Conservation (phyloP, 441 rosid genomes). For the Brassica balearica region DNA sequence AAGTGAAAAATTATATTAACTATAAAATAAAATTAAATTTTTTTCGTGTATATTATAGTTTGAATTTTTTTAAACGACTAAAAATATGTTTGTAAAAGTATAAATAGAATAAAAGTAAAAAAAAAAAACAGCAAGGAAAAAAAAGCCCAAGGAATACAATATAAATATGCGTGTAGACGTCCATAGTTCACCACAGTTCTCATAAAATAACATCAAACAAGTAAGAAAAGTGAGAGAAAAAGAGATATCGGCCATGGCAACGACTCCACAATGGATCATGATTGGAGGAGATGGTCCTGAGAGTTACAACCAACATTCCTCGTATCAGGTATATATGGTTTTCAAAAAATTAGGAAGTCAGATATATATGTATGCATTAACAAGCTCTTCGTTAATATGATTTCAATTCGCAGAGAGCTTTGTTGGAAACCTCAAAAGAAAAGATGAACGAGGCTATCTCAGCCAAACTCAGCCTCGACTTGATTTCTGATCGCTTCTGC, state of each 20-base stretch:
- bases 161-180: slow-evolving; percentile 2
- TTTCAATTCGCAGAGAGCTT: slow-evolving; percentile 8
- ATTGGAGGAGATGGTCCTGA: neutral
- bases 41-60: too few relatives aligned
- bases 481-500: neutral
- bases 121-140: neutral
- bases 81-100: too few relatives aligned
- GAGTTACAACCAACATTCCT: neutral
- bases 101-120: too few relatives aligned
- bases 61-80: too few relatives aligned
- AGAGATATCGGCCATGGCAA: neutral
- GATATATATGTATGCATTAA: neutral
- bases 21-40: too few relatives aligned
- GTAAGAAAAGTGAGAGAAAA: neutral
- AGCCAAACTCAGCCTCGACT: neutral
- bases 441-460: slow-evolving; percentile 18
- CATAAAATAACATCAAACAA: neutral
- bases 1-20: too few relatives aligned
- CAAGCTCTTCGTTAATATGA: neutral
- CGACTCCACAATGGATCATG: neutral
- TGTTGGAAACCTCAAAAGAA: slow-evolving; percentile 21
- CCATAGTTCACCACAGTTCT: neutral
- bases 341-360: neutral
- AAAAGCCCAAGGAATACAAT: neutral
- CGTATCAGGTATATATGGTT: neutral